These are phyloP conservation scores for Aaosphaeria arxii DNA, from an alignment of 2,329 filamentous ascomycete species.

Conservation along the genomic window DNA sequence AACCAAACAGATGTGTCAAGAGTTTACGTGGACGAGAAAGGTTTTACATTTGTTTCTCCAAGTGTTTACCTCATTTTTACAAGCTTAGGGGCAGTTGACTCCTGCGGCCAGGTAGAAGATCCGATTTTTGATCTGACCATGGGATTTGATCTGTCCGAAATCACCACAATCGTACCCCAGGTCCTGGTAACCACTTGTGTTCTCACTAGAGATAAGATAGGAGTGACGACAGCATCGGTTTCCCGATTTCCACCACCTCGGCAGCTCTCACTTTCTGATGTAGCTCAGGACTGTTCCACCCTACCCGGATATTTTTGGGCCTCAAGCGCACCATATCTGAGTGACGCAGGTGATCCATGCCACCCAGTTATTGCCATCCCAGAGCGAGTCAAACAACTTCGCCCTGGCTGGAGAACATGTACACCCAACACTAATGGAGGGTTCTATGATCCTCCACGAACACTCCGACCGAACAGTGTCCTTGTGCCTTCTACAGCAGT, in stretches of 20 bases:
- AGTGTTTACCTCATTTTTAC: neutral
- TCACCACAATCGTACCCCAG: constrained; percentile 4
- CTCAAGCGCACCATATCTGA: neutral
- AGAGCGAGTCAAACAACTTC: constrained; percentile 3
- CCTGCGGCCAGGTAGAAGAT: neutral
- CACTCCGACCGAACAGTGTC: neutral
- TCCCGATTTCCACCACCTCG: neutral
- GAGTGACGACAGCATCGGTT: neutral
- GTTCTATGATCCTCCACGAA: neutral
- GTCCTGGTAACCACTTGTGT: neutral
- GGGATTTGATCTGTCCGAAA: constrained; percentile 6
- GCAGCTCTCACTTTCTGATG: neutral
- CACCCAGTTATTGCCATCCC: constrained; percentile 10
- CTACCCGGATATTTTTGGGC: neutral
- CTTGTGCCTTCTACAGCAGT: neutral
- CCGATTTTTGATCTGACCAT: neutral
- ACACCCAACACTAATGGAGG: neutral
- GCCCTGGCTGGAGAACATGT: constrained; percentile 6
- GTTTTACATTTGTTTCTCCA: constrained; percentile 8
- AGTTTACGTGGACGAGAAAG: constrained; percentile 8
- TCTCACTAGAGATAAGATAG: neutral
- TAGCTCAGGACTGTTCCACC: neutral
- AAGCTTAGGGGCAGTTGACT: neutral
- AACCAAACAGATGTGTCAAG: neutral
- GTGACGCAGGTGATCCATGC: constrained; percentile 6